Conservation (phyloP, 2,329 filamentous ascomycete genomes). For the Diaporthe ilicicola region DNA sequence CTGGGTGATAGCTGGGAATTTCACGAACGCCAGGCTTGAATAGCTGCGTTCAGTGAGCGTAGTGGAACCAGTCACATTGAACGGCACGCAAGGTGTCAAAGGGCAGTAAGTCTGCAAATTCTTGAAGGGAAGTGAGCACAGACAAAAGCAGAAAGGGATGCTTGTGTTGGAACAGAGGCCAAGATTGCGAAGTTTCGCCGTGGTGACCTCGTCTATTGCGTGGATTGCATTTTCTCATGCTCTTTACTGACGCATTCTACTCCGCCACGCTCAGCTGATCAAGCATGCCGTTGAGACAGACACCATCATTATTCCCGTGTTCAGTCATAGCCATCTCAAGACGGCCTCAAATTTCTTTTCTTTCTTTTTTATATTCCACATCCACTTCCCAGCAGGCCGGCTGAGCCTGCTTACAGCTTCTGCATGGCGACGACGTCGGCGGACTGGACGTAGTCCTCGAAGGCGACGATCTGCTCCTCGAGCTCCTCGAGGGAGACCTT, state of each 20-base stretch:
- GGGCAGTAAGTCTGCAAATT: background rate
- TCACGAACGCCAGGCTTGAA: too few relatives aligned
- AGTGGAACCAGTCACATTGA: too few relatives aligned
- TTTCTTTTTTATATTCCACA: background rate
- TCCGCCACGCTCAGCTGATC: background rate
- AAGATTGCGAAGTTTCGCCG: background rate
- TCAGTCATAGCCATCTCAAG: conserved; percentile 17
- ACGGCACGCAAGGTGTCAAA: too few relatives aligned
- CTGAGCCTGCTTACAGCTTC: conserved; percentile 74
- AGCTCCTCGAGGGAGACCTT: conserved; percentile 91
- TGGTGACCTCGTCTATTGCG: conserved; percentile 18
- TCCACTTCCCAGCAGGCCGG: conserved; percentile 7
- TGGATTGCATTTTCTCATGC: conserved; percentile 17
- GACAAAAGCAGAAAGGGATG: background rate
- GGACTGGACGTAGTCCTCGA: conserved; percentile 97
- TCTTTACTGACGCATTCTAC: conserved; percentile 20
- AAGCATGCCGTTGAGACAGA: conserved; percentile 7
- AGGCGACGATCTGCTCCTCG: conserved; percentile 80
- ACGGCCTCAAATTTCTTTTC: conserved; percentile 21
- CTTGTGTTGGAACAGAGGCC: background rate
- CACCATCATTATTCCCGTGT: conserved; percentile 28
- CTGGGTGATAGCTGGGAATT: too few relatives aligned
- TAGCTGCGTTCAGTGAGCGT: background rate
- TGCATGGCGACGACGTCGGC: conserved; percentile 90
- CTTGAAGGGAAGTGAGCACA: background rate